Evolutionary conservation across 2,329 filamentous ascomycete species (phyloP).

Genomic region (Aspergillus oerlinghausenensis): DNA sequence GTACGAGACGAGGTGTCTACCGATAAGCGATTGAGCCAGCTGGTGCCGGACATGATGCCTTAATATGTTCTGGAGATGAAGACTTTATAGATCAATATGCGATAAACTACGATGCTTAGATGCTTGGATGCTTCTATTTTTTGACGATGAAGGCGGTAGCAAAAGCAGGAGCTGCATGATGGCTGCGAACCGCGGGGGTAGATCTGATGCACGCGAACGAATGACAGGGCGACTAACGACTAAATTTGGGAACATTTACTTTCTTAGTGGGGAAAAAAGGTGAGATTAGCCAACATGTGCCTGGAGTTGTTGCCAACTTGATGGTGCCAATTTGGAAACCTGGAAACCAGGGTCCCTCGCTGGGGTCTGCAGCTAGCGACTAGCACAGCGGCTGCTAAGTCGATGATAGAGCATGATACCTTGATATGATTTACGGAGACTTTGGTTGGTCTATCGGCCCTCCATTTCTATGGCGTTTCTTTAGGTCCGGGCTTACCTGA

Average conservation of each 20-base stretch:
- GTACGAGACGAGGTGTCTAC: background rate
- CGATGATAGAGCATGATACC: background rate
- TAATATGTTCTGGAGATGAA: background rate
- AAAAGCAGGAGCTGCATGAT: background rate
- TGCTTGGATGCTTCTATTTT: conserved; percentile 11
- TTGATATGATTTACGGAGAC: background rate
- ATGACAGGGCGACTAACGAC: background rate
- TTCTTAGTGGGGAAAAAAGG: background rate
- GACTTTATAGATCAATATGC: background rate
- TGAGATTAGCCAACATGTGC: background rate
- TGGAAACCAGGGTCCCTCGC: background rate
- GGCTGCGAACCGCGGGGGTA: background rate
- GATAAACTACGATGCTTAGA: background rate
- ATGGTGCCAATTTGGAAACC: background rate
- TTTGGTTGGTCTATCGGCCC: too few relatives aligned
- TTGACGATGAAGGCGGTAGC: background rate
- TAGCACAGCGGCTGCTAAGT: background rate
- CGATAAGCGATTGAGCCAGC: background rate
- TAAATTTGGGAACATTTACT: background rate
- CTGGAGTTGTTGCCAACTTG: background rate
- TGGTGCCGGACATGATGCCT: background rate
- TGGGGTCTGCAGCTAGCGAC: background rate
- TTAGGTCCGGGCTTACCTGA: too few relatives aligned
- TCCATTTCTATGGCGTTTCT: too few relatives aligned
- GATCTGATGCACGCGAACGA: background rate